These are phyloP conservation scores for Sphaerostilbella broomeana DNA, from an alignment of 2,329 filamentous ascomycete genomes.

Conservation along the genomic window DNA sequence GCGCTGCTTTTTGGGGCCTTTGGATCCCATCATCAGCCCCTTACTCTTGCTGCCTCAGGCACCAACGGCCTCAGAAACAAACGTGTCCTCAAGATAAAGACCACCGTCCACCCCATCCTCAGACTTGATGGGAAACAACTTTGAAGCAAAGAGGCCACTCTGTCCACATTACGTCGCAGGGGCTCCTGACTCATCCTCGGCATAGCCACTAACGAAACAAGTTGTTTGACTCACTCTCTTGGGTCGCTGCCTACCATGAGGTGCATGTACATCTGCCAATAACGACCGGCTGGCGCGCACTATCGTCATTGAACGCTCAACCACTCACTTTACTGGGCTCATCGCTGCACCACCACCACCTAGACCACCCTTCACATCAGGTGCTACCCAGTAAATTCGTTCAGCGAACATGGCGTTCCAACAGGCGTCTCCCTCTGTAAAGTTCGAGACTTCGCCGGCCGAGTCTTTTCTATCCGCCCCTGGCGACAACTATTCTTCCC, in stretches of 20 bases:
- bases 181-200: constrained; percentile 19
- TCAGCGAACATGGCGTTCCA: constrained; percentile 32
- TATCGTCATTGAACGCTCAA: constrained; percentile 5
- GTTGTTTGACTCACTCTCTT: constrained; percentile 17
- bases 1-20: no score
- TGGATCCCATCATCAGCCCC: no score
- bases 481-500: constrained; percentile 41
- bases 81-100: constrained; percentile 32
- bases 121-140: constrained; percentile 3
- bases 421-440: constrained; percentile 38
- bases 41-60: constrained; percentile 18
- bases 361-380: constrained; percentile 16
- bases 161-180: constrained; percentile 13
- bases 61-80: background rate
- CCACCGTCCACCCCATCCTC: constrained; percentile 19
- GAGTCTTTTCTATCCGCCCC: constrained; percentile 49
- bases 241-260: constrained; percentile 20
- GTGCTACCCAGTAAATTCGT: background rate
- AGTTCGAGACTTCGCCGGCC: constrained; percentile 48
- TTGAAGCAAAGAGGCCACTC: constrained; percentile 13
- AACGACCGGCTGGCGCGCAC: constrained; percentile 13
- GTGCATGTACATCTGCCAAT: constrained; percentile 13
- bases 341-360: background rate
- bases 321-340: constrained; percentile 3
- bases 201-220: constrained; percentile 3